Evolutionary conservation across 2,329 filamentous ascomycete species (phyloP).

Genomic region (Clarireedia monteithiana): DNA sequence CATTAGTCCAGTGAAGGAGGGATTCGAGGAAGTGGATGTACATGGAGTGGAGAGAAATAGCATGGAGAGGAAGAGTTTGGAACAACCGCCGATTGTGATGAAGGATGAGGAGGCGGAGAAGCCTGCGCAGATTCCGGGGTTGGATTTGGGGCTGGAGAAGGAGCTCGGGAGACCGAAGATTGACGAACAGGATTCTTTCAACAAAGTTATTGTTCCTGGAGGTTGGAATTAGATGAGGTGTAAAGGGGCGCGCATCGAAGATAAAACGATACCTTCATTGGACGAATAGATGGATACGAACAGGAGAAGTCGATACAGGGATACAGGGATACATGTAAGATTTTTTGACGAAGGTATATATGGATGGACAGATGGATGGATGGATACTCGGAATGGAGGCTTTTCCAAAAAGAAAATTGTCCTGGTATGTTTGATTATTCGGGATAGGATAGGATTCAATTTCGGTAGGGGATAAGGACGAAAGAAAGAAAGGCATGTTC

Average conservation of each 20-base stretch:
- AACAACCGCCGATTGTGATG: conserved; percentile 2
- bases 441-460: too few species aligned
- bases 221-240: not conserved
- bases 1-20: conserved; percentile 20
- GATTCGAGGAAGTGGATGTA: conserved; percentile 29
- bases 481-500: too few species aligned
- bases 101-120: conserved; percentile 7
- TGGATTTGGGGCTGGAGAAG: not conserved
- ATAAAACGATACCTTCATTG: too few species aligned
- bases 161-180: not conserved
- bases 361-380: too few species aligned
- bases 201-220: not conserved
- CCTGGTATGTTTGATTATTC: too few species aligned
- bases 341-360: too few species aligned
- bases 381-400: too few species aligned
- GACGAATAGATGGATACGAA: too few species aligned
- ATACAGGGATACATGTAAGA: too few species aligned
- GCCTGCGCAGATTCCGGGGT: not conserved
- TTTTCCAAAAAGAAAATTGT: too few species aligned
- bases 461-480: too few species aligned
- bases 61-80: conserved; percentile 2
- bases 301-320: too few species aligned
- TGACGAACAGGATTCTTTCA: not conserved
- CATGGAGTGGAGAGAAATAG: conserved; percentile 15
- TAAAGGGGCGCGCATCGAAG: not conserved